phyloP scores from a whole-genome alignment of 805 yeast genomes.

The Nakazawaea ishiwadae region DNA sequence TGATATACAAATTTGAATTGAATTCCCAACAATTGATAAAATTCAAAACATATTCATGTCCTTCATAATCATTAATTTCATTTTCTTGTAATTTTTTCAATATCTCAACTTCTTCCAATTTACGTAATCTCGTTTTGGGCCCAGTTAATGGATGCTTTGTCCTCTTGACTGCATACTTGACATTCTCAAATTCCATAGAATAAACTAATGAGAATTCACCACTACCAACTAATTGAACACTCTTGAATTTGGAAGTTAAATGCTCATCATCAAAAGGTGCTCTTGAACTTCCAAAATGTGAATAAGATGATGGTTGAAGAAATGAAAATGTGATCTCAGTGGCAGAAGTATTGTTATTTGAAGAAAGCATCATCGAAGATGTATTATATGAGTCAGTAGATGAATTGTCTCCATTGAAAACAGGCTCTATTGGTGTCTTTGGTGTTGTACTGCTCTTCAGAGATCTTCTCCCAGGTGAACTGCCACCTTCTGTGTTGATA shows the following conservation, averaged over 20 bases:
- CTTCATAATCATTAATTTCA: slow-evolving; percentile 45
- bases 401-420: slow-evolving; percentile 12
- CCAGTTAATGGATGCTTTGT: slow-evolving; percentile 63
- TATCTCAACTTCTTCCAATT: slow-evolving; percentile 76
- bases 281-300: neutral
- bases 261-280: slow-evolving; percentile 32
- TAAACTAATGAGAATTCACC: slow-evolving; percentile 92
- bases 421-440: slow-evolving; percentile 23
- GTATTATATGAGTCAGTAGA: slow-evolving; percentile 13
- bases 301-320: slow-evolving; percentile 6
- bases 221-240: slow-evolving; percentile 67
- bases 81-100: slow-evolving; percentile 37
- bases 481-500: neutral
- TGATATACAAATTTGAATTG: slow-evolving; percentile 71
- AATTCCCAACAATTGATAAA: slow-evolving; percentile 85
- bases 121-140: slow-evolving; percentile 54
- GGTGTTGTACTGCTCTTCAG: slow-evolving; percentile 16
- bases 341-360: slow-evolving; percentile 11
- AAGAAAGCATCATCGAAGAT: slow-evolving; percentile 14
- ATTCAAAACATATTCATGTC: slow-evolving; percentile 72
- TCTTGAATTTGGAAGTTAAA: slow-evolving; percentile 48
- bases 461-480: neutral
- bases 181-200: slow-evolving; percentile 64
- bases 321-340: slow-evolving; percentile 13
- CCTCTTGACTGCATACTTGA: slow-evolving; percentile 83